Evolutionary conservation across 176 grass and related monocot genomes (phyloP).

Genomic region (Bolboschoenus planiculmis): DNA sequence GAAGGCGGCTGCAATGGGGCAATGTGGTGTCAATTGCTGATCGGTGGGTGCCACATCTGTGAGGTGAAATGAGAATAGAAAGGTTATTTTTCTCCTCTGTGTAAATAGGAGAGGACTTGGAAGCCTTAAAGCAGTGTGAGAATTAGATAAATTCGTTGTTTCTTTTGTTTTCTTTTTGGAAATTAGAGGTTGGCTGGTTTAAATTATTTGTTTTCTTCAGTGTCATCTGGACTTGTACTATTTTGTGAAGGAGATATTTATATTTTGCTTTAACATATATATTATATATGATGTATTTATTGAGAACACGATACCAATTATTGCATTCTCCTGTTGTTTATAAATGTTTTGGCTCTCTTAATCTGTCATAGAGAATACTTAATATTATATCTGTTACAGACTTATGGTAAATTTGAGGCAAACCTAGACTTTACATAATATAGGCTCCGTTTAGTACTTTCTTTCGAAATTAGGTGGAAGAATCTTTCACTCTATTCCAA

Average conservation of each 20-base stretch:
- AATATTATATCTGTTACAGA: not conserved
- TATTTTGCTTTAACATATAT: constrained; percentile 22
- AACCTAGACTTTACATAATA: too few species aligned
- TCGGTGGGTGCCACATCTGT: not conserved
- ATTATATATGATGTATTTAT: constrained; percentile 25
- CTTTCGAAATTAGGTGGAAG: too few species aligned
- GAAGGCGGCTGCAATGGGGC: constrained; percentile 47
- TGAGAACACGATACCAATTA: constrained; percentile 5
- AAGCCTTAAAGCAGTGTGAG: constrained; percentile 12
- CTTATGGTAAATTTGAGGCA: not conserved
- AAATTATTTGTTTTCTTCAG: constrained; percentile 16
- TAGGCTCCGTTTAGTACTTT: too few species aligned
- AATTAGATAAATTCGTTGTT: constrained; percentile 28
- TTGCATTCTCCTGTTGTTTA: constrained; percentile 9
- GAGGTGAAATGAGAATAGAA: not conserved
- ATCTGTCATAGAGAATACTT: not conserved
- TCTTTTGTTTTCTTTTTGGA: constrained; percentile 21
- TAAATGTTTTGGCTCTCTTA: not conserved
- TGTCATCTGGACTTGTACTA: constrained; percentile 5
- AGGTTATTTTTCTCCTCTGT: not conserved
- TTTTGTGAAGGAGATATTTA: not conserved
- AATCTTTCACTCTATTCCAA: too few species aligned
- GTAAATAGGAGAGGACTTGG: constrained; percentile 27
- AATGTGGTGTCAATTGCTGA: constrained; percentile 91
- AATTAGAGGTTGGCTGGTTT: not conserved